Percentiles rank a stretch among this genome's conserved stretches.
phyloP scores from a whole-genome alignment of 1,139 yeast genomes.

The Schwanniomyces etchellsii region DNA sequence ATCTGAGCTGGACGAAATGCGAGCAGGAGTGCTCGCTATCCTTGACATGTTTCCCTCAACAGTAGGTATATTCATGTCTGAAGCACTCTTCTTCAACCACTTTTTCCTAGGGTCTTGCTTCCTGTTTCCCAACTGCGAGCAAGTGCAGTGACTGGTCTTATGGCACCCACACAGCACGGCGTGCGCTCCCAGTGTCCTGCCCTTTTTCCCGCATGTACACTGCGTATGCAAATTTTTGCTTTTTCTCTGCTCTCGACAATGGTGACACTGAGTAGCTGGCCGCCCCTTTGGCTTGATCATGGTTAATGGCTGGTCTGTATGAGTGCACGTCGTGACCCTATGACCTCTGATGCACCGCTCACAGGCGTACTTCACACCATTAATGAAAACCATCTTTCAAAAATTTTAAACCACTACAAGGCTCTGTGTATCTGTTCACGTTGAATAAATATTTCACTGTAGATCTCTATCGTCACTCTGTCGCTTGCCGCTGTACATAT shows the following conservation, averaged over 20 bases:
- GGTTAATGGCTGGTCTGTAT: conserved; percentile 82
- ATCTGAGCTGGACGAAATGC: conserved; percentile 3
- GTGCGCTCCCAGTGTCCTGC: conserved; percentile 41
- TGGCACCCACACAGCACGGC: conserved; percentile 52
- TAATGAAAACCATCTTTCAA: conserved; percentile 67
- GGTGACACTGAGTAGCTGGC: conserved; percentile 87
- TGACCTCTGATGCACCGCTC: conserved; percentile 96
- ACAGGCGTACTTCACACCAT: conserved; percentile 93
- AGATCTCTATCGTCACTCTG: neutral
- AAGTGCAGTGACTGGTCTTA: conserved; percentile 53
- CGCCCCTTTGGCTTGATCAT: conserved; percentile 96
- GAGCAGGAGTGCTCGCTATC: neutral
- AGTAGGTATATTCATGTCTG: conserved; percentile 2
- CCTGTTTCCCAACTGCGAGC: conserved; percentile 22
- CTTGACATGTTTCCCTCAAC: neutral
- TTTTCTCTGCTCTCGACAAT: conserved; percentile 78
- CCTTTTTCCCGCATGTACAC: conserved; percentile 68
- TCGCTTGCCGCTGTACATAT: neutral
- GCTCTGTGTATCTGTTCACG: neutral
- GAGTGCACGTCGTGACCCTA: conserved; percentile 88
- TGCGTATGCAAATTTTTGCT: conserved; percentile 62
- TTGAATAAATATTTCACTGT: neutral
- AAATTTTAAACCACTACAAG: conserved; percentile 1
- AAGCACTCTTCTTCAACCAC: conserved; percentile 10
- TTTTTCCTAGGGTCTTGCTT: conserved; percentile 23